These are phyloP conservation scores for Polychytrium aggregatum DNA, from an alignment of 192 early-diverging fungal genomes.

Conservation along the genomic window DNA sequence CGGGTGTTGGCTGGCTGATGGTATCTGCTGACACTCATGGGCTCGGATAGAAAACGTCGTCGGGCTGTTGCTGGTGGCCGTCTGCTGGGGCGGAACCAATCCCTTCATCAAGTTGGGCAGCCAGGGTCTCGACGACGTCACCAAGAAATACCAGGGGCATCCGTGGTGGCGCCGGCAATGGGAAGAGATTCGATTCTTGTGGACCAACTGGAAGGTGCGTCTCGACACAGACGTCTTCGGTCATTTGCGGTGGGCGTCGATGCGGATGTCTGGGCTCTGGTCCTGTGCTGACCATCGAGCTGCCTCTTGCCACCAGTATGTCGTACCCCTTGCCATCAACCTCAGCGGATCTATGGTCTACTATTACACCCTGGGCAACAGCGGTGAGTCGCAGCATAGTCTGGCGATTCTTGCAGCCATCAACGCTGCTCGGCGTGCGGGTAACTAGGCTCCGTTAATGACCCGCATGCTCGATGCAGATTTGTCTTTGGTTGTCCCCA, in stretches of 20 bases:
- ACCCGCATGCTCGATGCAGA: constrained; percentile 32
- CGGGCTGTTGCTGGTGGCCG: constrained; percentile 49
- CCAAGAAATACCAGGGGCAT: constrained; percentile 3
- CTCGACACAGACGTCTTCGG: neutral
- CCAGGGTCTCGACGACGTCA: constrained; percentile 64
- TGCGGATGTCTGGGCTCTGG: too few species aligned
- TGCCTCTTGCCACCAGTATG: constrained; percentile 34
- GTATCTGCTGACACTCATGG: too few species aligned
- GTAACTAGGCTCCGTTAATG: too few species aligned
- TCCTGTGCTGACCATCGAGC: neutral
- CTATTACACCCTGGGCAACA: constrained; percentile 80
- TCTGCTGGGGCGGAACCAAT: constrained; percentile 96
- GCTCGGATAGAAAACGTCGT: constrained; percentile 7
- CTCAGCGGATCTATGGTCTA: constrained; percentile 85
- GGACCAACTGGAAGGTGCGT: constrained; percentile 73
- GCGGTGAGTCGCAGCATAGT: constrained; percentile 24
- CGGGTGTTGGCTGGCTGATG: too few species aligned
- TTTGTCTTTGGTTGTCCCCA: constrained; percentile 82
- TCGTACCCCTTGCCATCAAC: constrained; percentile 78
- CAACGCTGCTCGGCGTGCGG: neutral
- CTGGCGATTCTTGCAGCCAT: neutral
- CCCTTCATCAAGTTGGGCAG: constrained; percentile 89
- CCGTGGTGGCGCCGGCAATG: constrained; percentile 40
- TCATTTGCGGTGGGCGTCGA: neutral
- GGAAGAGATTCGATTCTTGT: constrained; percentile 61